These are phyloP conservation scores for Macrocybe gigantea DNA, from an alignment of 768 basidiomycete species.

Conservation along the genomic window DNA sequence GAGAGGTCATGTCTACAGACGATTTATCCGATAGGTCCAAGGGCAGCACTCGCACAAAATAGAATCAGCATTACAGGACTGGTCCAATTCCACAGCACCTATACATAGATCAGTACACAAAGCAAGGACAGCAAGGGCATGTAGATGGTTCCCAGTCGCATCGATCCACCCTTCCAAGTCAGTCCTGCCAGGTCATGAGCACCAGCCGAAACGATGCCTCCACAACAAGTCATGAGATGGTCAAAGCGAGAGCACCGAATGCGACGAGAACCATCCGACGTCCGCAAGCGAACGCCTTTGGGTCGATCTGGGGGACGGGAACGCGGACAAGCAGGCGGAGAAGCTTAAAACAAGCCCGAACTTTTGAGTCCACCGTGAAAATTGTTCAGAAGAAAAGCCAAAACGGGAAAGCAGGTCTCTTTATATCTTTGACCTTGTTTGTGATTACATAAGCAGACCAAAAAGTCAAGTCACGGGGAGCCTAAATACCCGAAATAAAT, in stretches of 20 bases:
- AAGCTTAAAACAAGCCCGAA: slow-evolving; percentile 81
- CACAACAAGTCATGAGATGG: slow-evolving; percentile 34
- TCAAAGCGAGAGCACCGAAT: slow-evolving; percentile 35
- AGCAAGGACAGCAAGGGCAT: slow-evolving; percentile 7
- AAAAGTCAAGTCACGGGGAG: no score
- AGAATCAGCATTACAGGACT: no score
- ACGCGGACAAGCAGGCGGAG: slow-evolving; percentile 91
- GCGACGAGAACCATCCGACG: slow-evolving; percentile 25
- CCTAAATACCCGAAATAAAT: no score
- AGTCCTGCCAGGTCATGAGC: slow-evolving; percentile 53
- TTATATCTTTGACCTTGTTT: slow-evolving; percentile 19
- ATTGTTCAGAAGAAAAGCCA: slow-evolving; percentile 51
- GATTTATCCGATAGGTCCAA: no score
- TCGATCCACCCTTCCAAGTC: slow-evolving; percentile 24
- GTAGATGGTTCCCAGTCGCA: slow-evolving; percentile 27
- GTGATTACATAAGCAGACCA: slow-evolving; percentile 30
- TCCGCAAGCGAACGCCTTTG: slow-evolving; percentile 23
- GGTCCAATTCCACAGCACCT: no score
- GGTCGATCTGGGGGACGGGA: slow-evolving; percentile 79
- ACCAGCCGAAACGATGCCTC: slow-evolving; percentile 71
- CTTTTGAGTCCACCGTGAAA: slow-evolving; percentile 77
- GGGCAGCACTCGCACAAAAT: no score
- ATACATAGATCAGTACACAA: no score
- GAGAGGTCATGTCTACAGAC: no score
- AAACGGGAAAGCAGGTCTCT: slow-evolving; percentile 4